Percentiles rank a stretch among this genome's conserved stretches.
Evolutionary conservation across 1,284 basidiomycete species (phyloP).

Genomic region (Cryptococcus wingfieldii): DNA sequence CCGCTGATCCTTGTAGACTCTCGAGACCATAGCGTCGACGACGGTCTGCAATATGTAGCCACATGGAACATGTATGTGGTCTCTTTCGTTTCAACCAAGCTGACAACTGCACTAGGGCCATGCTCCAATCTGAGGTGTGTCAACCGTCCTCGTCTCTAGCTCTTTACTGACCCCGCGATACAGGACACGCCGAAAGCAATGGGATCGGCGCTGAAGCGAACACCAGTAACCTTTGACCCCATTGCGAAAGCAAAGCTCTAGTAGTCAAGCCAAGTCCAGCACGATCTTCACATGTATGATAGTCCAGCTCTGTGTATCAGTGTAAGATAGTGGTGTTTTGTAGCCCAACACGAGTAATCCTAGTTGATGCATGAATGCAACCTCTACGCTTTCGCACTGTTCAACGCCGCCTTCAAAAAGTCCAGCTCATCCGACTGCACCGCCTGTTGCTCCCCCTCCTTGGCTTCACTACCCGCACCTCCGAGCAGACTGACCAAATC

Average conservation of each 20-base stretch:
- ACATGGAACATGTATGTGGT: constrained; percentile 62
- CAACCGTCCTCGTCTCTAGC: neutral
- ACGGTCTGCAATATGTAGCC: constrained; percentile 73
- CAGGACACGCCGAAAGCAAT: constrained; percentile 51
- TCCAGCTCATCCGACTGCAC: constrained; percentile 25
- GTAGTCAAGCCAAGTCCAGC: neutral
- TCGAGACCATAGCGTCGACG: constrained; percentile 66
- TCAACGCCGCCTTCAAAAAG: constrained; percentile 18
- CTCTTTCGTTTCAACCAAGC: neutral
- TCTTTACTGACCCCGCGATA: constrained; percentile 1
- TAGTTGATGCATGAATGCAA: constrained; percentile 3
- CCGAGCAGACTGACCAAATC: constrained; percentile 9
- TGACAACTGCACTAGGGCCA: constrained; percentile 24
- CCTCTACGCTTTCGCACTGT: constrained; percentile 8
- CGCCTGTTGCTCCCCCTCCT: constrained; percentile 12
- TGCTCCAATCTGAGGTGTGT: constrained; percentile 62
- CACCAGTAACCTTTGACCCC: too few relatives aligned
- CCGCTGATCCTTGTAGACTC: constrained; percentile 53
- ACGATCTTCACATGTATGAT: neutral
- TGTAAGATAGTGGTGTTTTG: too few relatives aligned
- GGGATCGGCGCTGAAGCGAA: constrained; percentile 48
- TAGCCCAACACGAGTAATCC: neutral
- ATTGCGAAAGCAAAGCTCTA: neutral
- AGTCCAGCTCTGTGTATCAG: too few relatives aligned
- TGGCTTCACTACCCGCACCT: constrained; percentile 6